Conservation (phyloP, 2,329 filamentous ascomycete genomes). For the Fusarium longipes region DNA sequence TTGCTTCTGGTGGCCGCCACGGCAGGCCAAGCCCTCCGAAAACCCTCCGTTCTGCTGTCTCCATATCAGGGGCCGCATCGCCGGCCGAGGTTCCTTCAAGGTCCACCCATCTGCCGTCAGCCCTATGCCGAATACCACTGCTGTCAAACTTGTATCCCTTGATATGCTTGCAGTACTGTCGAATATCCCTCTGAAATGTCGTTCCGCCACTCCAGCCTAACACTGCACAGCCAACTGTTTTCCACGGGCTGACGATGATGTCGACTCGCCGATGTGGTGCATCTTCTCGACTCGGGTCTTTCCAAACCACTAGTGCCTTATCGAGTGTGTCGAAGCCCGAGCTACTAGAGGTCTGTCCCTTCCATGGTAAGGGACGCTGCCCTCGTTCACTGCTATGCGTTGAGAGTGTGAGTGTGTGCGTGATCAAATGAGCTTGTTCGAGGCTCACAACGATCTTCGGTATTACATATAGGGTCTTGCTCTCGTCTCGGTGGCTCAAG, state of each 20-base stretch:
- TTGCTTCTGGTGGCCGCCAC: constrained; percentile 73
- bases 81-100: constrained; percentile 63
- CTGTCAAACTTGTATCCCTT: constrained; percentile 89
- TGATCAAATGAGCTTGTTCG: constrained; percentile 77
- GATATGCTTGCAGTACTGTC: constrained; percentile 79
- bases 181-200: constrained; percentile 88
- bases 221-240: constrained; percentile 87
- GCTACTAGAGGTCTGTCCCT: constrained; percentile 55
- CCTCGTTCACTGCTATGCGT: constrained; percentile 77
- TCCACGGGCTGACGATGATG: constrained; percentile 91
- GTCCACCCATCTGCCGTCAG: constrained; percentile 76
- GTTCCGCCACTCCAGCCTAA: constrained; percentile 90
- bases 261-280: constrained; percentile 83
- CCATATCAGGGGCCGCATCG: constrained; percentile 68
- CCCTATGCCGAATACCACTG: constrained; percentile 79
- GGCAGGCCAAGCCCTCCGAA: constrained; percentile 80
- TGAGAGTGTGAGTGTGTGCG: constrained; percentile 81
- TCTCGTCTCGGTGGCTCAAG: constrained; percentile 79
- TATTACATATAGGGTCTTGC: constrained; percentile 76
- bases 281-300: constrained; percentile 52
- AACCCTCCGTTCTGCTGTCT: constrained; percentile 81
- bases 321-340: constrained; percentile 88
- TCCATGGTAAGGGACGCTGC: constrained; percentile 69
- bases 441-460: constrained; percentile 76
- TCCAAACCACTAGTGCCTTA: constrained; percentile 94